Evolutionary conservation across 2,329 filamentous ascomycete species (phyloP), one percentile per base, ranked within the genome.

Genomic region (Fusarium stilboides): DNA sequence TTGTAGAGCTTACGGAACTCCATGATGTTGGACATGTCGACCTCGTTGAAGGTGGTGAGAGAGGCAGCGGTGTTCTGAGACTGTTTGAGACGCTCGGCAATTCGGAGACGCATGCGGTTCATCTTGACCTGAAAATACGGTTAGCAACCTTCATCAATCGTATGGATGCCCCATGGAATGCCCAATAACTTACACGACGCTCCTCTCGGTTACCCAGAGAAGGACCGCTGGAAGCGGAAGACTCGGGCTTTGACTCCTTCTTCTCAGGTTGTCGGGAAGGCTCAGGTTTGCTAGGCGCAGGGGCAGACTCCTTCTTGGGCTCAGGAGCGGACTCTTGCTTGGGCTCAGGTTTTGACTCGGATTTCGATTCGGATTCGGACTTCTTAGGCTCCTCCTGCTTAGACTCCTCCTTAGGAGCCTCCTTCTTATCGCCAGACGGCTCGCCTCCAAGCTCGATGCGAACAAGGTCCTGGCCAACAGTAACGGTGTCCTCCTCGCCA

Each of bases 61-160:
- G 96, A 97, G 44, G 96, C 96, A 51, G 96, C 95, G 3, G 96
- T 98, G 84, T 99, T 99, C 80, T 99, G 96, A 20, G 96, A 98
- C 81, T 99, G 96, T 89, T 99, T 99, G 71, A 99, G 88, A 74
- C 96, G 94, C 85, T 99, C 96, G 51, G 96, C 94, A 74, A 98
- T 99, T 67, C 96, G 91, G 65, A 98, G 89, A 71, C 96, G 94
- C 96, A 99, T 99, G 71, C 96, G 94, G 86, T 98, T 98, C 96
- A 99, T 99, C 88, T 99, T 99, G 77, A 98, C 94, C 93, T 96
- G 75, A 57, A 68, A 22, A 53, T 10, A 50, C 28, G 15, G 10
- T 69, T 50, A 69, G 56, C 17, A 59, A 39, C 13, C 8, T 33
- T 62, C 8, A 59, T 8, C 28, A 13, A 19, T 6, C n/a, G 9